Conservation (phyloP, 257 asterid genomes). For the Solanum sparsipilum region DNA sequence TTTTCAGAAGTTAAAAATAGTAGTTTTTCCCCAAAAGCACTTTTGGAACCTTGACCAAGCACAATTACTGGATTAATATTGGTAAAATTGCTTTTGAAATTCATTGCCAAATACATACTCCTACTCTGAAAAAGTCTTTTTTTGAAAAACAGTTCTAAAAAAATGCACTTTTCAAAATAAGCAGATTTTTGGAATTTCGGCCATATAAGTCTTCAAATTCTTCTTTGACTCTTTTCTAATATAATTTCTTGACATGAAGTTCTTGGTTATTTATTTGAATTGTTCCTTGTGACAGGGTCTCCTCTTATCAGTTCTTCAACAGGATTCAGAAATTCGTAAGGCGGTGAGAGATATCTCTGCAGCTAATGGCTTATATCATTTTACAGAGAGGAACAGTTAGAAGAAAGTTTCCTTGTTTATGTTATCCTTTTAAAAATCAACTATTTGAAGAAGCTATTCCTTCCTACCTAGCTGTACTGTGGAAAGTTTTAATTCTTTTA, state of each 20-base stretch:
- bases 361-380: conserved; percentile 1
- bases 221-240: background rate
- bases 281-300: conserved; percentile 55
- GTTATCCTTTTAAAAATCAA: background rate
- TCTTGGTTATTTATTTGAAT: background rate
- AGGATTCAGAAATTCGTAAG: conserved; percentile 74
- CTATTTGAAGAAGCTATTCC: background rate
- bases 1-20: background rate
- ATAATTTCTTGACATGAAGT: background rate
- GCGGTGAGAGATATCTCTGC: conserved; percentile 54
- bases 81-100: background rate
- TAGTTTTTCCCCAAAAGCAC: background rate
- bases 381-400: background rate
- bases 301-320: conserved; percentile 79
- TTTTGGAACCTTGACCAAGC: background rate
- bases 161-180: background rate
- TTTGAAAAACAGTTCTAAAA: background rate
- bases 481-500: background rate
- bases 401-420: background rate
- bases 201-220: background rate
- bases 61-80: background rate
- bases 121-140: background rate
- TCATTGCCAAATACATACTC: background rate
- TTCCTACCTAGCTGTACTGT: background rate
- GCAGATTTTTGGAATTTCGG: background rate